Base-by-base conservation (phyloP, 805 yeast genomes). In the Jamesozyma gamospora region DNA sequence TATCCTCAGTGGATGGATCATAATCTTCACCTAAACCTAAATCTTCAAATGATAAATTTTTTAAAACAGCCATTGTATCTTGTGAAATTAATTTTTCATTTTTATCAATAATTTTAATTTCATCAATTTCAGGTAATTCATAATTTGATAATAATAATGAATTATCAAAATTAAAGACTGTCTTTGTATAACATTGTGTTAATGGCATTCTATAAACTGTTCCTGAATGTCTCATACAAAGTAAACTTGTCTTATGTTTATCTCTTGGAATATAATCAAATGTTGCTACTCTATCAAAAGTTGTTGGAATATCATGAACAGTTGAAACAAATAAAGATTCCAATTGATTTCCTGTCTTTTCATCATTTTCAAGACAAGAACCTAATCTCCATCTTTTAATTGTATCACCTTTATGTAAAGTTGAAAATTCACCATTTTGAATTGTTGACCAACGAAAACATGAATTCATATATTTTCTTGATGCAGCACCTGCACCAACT, bases 171-270 rank as follows among this genome's bases (percentile, higher is more conserved):
- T 77, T 82, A 59, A 87, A 82, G 13, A 65, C 67, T 8, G 82
- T 55, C 8, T 77, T 67, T 28, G 76, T 75, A 26, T 77, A 77
- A 36, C 82, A 72, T 53, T 83, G 90, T 1, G 67, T 62, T 0
- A 80, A 82, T 0, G 80, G 73, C 88, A 83, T 83, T 42, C 81
- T 69, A 59, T 82, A 87, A 0, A 87, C 78, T 39, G 84, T 80
- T 3, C 96, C 96, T 1, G 94, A 82, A 51, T 85, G 94, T 47
- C 96, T 68, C 82, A 88, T 81, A 58, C 96, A 87, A 24, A 88
- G 76, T 41, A 84, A 69, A 49, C 80, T 77, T 8, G 82, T 71
- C 1, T 75, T 72, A 17, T 77, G 70, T 2, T 75, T 64, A 41
- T 73, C 76, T 35, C 52, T 51, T 1, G 79, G 77, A n/a, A 79